A percentile compares a stretch with the other conserved stretches of the same genome.
Evolutionary conservation across 345 rosid species (phyloP).

Genomic region (Geranium rotundifolium): DNA sequence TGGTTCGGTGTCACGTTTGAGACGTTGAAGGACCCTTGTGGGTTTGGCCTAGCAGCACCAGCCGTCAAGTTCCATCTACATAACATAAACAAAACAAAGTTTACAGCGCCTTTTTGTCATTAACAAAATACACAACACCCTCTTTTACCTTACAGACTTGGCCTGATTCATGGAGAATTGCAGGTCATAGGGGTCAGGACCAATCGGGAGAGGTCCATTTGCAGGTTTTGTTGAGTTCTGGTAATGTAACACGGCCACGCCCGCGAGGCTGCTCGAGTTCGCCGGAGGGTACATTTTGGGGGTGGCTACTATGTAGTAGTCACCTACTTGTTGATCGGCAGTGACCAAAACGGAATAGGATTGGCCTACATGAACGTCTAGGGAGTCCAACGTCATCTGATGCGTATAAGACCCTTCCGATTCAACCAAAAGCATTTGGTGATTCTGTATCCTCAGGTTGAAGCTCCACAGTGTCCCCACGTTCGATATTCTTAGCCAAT

Average conservation of each 20-base stretch:
- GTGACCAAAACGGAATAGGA: slow-evolving; percentile 37
- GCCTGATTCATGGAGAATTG: slow-evolving; percentile 32
- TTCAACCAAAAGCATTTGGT: slow-evolving; percentile 33
- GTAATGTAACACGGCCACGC: slow-evolving; percentile 30
- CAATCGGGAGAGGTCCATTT: slow-evolving; percentile 21
- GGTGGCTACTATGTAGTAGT: slow-evolving; percentile 31
- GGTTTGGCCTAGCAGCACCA: slow-evolving; percentile 60
- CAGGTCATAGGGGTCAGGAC: slow-evolving; percentile 29
- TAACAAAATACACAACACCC: no score
- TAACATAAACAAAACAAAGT: no score
- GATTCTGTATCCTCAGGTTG: slow-evolving; percentile 35
- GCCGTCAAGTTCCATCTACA: slow-evolving; percentile 43
- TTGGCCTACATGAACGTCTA: slow-evolving; percentile 37
- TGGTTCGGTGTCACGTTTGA: slow-evolving; percentile 36
- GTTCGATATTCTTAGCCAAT: slow-evolving; percentile 35
- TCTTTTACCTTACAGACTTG: slow-evolving; percentile 21
- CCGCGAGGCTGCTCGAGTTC: slow-evolving; percentile 12
- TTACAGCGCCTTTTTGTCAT: no score
- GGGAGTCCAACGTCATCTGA: slow-evolving; percentile 22
- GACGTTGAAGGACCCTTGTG: slow-evolving; percentile 51
- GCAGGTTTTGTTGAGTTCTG: slow-evolving; percentile 13
- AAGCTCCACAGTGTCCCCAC: slow-evolving; percentile 22
- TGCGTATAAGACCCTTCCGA: slow-evolving; percentile 40
- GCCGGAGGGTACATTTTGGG: slow-evolving; percentile 15
- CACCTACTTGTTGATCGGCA: slow-evolving; percentile 25